These are phyloP conservation scores for Ophiognomonia clavigignenti-juglandacearum DNA, from an alignment of 2,329 filamentous ascomycete species.

Conservation along the genomic window DNA sequence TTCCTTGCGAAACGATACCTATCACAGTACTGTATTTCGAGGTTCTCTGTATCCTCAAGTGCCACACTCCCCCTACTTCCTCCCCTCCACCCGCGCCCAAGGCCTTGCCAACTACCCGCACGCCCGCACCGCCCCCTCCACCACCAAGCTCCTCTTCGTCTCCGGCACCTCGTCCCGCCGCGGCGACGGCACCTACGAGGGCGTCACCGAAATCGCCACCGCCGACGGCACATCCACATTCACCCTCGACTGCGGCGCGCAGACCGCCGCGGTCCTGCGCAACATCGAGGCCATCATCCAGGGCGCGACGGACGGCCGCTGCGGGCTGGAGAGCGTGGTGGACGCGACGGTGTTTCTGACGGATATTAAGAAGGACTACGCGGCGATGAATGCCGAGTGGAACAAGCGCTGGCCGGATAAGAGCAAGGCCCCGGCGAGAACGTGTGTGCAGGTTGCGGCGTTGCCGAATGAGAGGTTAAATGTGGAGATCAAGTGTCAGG, in stretches of 20 bases:
- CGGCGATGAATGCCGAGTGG: constrained; percentile 30
- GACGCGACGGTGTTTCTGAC: constrained; percentile 29
- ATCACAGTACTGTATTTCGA: too few relatives aligned
- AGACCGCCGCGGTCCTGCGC: constrained; percentile 28
- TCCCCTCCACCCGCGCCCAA: constrained; percentile 24
- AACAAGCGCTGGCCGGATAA: constrained; percentile 29
- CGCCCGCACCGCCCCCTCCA: constrained; percentile 24
- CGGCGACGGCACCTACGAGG: constrained; percentile 28
- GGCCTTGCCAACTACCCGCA: constrained; percentile 32
- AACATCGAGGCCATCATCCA: constrained; percentile 27
- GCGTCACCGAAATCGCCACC: constrained; percentile 22
- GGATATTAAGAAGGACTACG: constrained; percentile 28
- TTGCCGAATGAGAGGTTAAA: constrained; percentile 27
- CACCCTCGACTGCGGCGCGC: constrained; percentile 26
- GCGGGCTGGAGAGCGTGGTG: constrained; percentile 27
- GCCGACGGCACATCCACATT: constrained; percentile 21
- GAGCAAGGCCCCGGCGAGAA: constrained; percentile 26
- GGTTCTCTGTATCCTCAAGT: too few relatives aligned
- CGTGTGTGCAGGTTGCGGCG: constrained; percentile 28
- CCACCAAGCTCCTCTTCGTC: constrained; percentile 24
- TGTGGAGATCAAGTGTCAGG: constrained; percentile 29
- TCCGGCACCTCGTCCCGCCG: constrained; percentile 29
- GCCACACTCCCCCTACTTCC: constrained; percentile 25
- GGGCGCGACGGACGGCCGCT: constrained; percentile 24
- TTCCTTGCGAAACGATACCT: too few relatives aligned